Evolutionary conservation across 2,329 filamentous ascomycete species (phyloP), one percentile per base, ranked within the genome.

Genomic region (Coniochaeta hoffmannii): DNA sequence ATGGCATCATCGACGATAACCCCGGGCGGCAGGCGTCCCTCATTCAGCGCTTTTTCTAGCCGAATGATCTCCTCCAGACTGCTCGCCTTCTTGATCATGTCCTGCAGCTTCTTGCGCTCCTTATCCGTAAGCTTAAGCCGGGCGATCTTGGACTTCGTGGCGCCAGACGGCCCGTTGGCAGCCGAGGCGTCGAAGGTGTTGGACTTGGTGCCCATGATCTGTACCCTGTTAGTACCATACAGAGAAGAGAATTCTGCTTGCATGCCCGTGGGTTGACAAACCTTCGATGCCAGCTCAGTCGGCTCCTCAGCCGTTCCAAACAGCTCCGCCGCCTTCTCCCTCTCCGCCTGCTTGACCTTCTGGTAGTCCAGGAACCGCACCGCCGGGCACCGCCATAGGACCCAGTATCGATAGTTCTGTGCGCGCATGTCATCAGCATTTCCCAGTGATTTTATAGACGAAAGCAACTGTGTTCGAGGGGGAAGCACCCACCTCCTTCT

Each of bases 321-420:
- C 2, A 99, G 77, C 70, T 93, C 87, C 17, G 74, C 78, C 0
- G 90, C 90, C 63, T 85, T 82, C 60, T 82, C 75, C 46, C 92
- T 84, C 78, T 99, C 94, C 0, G 81, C 85, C 60, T 94, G 84
- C 72, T 90, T 95, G 52, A 99, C 91, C 73, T 96, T 96, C 63
- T 85, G 80, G 69, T 90, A 97, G 73, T 99, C 94, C 51, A 99
- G 80, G 72, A 96, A 97, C 46, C 93, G 86, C 44, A 99, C 85
- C 4, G 79, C 81, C 1, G 90, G 91, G 68, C 88, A 90, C 60
- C 87, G 83, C 88, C 89, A 97, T 58, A 99, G 82, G 28, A 96
- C 76, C 87, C 90, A 99, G 69, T 88, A 87, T 54, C 94, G 87
- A 75, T 97, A 99, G 73, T 97, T 77, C 90, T 97, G 64, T 53